Base-by-base conservation (phyloP, 176 grass and related monocot genomes). In the Oryza australiensis region DNA sequence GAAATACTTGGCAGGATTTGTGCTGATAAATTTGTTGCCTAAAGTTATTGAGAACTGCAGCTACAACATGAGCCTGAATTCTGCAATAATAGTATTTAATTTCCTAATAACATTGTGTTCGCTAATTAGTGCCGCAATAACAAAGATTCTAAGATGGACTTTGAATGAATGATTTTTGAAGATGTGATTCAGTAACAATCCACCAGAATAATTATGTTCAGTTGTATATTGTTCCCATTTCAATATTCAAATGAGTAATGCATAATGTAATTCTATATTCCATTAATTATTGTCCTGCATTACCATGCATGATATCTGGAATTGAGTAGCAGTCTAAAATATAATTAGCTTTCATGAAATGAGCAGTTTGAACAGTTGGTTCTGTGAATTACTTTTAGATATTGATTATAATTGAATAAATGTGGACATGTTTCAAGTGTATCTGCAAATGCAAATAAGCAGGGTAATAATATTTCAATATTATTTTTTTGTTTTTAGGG, bases 11-110 rank as follows among this genome's bases (percentile, higher is more conserved):
- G 37, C 22, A 18, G 2, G 26, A 80, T 59, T 48, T 67, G 3
- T 49, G 35, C 35, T 37, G 35, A 37, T 37, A 37, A 37, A 37
- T 37, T 7, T 88, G n/a, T 74, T 84, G 30, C n/a, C 34, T 37
- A 33, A 64, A 12, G 0, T 73, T 73, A 3, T 5, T 79, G 28
- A 53, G 7, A 7, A 16, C 27, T 85, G 74, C 35, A 22, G 41
- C 14, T 87, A 70, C 29, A 26, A 2, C 22, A 65, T 49, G 28
- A 8, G 22, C 66, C 43, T 12, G 48, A 55, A 53, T 1, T 75
- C 20, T 45, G 20, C 73, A 62, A 70, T 12, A 69, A 42, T 45
- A 24, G 3, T 30, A 22, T 32, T 57, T 46, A 0, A 3, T n/a
- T 29, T 13, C n/a, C 24, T 75, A 18, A 38, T 74, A 75, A 26